Base-by-base conservation (phyloP, 2,329 filamentous ascomycete species). In the Aspergillus sp. region DNA sequence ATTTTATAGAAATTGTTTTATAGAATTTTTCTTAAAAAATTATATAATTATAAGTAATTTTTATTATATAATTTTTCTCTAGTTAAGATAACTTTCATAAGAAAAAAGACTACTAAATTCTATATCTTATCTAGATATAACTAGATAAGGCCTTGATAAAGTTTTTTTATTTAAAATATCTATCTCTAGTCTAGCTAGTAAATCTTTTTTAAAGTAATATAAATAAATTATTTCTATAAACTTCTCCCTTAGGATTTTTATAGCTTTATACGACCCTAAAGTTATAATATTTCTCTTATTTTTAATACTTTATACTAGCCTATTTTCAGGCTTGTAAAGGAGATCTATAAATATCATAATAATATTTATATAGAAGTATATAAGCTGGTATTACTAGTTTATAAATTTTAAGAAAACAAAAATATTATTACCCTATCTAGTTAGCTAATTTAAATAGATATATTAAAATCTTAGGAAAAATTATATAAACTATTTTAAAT, bases 221-320 rank as follows among this genome's bases (percentile, higher is more conserved):
- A 22, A 30, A 3, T 45, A 4, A 45, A 45, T 3, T 15, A 51
- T 51, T 25, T 51, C 11, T 28, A 9, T 51, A 22, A 28, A 51
- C 13, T n/a, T 22, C 6, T 51, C 7, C 31, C 31, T 15, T 17
- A 23, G 28, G 25, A 22, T 19, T 38, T 30, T 2, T 38, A 52
- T 15, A 19, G 34, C 30, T 34, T 52, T 52, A 41, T 38, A 52
- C n/a, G n/a, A 13, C 15, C 11, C 4, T 38, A 23, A 13, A 3
- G 7, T 52, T 52, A 52, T 52, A 38, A 52, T 52, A 28, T 34
- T 23, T 52, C 8, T 52, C 8, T 25, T 47, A 52, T 52, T 52
- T 8, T 19, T 52, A 7, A 52, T 19, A 17, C 23, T 52, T 22
- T 22, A 19, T 52, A 38, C 30, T 19, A 52, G 25, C 1, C 6